Base-by-base conservation (phyloP, 306 rosid genomes). In the Vachellia pachyceras region DNA sequence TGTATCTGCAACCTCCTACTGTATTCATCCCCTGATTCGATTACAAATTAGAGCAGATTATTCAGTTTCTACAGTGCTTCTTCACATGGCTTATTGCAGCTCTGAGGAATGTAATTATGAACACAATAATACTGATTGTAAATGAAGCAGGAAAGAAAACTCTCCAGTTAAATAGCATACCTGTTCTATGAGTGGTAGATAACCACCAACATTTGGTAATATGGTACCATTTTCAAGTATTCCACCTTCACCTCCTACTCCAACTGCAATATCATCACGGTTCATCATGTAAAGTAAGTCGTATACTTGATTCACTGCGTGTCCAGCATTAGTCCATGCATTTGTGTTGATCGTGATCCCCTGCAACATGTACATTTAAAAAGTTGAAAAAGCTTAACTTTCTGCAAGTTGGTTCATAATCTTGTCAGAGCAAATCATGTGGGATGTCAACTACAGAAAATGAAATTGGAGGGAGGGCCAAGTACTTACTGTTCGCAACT, bases 181-280 rank as follows among this genome's bases (percentile, higher is more conserved):
- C 94, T 95, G 99, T 67, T 95, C 95, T 11, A 93, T 93, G 23
- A 95, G 85, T 10, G 99, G 90, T 87, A 90, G 97, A 82, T 88
- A 95, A 7, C 98, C 99, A 50, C 99, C 99, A 42, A 95, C 99
- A 73, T 93, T 84, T 0, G 93, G 92, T 55, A 85, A 84, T 9
- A 91, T 90, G 33, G 92, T 90, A 57, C 94, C 94, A 78, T 91
- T 82, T 45, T 72, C 73, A 4, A 79, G 84, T 7, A 95, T 89
- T 39, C 96, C 99, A 35, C 99, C 99, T 7, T 95, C 99, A 0
- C 99, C 99, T 1, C 99, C 99, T 3, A 95, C 85, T 73, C 98
- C 99, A 80, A 95, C 96, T 0, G 90, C 86, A 35, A 93, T 22
- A 75, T 93, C 97, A 73, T 95, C 98, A 36, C 99, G 84, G 0